These are phyloP conservation scores for Heteromeles arbutifolia DNA, from an alignment of 306 rosid genomes.

Conservation along the genomic window DNA sequence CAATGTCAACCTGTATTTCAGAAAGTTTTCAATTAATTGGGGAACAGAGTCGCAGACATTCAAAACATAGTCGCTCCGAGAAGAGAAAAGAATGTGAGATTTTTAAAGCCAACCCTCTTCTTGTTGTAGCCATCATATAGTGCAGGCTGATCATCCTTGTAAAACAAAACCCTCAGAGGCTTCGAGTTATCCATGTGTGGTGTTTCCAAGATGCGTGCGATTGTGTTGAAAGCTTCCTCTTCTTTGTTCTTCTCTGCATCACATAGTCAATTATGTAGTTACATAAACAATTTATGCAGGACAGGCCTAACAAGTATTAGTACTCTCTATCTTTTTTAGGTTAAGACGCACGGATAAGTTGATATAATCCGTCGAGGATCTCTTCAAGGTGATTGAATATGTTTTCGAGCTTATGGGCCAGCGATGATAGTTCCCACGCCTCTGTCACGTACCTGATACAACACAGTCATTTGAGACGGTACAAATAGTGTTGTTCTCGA, in stretches of 20 bases:
- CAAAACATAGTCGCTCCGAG: not conserved
- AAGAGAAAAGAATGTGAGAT: not conserved
- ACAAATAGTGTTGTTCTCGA: not conserved
- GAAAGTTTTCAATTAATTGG: not conserved
- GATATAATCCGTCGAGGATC: not conserved
- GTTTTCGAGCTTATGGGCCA: constrained; percentile 53
- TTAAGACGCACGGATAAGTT: not conserved
- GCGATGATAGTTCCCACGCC: constrained; percentile 67
- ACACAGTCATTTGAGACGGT: not conserved
- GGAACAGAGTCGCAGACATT: not conserved
- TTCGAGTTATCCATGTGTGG: constrained; percentile 43
- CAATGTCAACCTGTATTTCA: not conserved
- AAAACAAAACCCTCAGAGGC: constrained; percentile 41
- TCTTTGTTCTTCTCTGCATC: constrained; percentile 44
- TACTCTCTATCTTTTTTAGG: not conserved
- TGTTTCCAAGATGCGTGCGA: constrained; percentile 21
- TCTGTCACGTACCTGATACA: constrained; percentile 39
- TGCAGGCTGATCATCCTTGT: constrained; percentile 40
- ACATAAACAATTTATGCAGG: not conserved
- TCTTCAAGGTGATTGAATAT: constrained; percentile 41
- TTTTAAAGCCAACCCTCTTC: constrained; percentile 33
- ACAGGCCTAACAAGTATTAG: not conserved
- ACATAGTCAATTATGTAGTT: not conserved
- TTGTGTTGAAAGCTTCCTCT: constrained; percentile 32
- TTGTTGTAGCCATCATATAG: constrained; percentile 41